Evolutionary conservation across 2,329 filamentous ascomycete species (phyloP).

Genomic region (Paecilomyces formosus): DNA sequence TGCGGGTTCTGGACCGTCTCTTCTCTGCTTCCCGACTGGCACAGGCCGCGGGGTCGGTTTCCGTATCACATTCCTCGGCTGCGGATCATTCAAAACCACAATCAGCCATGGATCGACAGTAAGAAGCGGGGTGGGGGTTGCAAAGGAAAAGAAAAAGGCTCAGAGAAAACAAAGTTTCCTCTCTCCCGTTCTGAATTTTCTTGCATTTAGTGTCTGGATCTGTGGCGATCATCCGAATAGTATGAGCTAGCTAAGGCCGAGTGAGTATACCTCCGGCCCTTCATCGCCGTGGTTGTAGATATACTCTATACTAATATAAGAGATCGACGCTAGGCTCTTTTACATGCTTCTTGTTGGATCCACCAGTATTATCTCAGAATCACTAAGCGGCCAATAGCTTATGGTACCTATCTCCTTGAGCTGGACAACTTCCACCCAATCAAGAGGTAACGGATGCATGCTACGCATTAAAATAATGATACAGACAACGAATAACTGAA

Average conservation of each 20-base stretch:
- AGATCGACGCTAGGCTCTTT: too few species aligned
- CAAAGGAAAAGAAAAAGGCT: background rate
- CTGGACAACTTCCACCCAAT: background rate
- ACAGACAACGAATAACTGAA: background rate
- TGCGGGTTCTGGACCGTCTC: background rate
- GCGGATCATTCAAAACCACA: background rate
- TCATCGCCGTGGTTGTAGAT: too few species aligned
- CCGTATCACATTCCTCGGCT: background rate
- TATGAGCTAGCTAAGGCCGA: too few species aligned
- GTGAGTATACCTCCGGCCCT: too few species aligned
- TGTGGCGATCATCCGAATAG: too few species aligned
- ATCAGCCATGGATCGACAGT: background rate
- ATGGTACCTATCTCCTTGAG: too few species aligned
- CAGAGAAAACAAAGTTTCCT: background rate
- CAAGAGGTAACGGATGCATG: background rate
- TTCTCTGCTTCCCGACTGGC: background rate
- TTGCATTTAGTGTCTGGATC: background rate
- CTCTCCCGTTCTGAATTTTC: background rate
- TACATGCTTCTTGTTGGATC: too few species aligned
- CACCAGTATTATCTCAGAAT: too few species aligned
- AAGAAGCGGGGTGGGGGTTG: background rate
- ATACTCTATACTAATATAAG: too few species aligned
- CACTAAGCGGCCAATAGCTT: too few species aligned
- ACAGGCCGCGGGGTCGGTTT: background rate
- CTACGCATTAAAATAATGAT: background rate